Evolutionary conservation across 192 early-diverging fungal genomes (phyloP).

Genomic region (Coemansia umbellata): DNA sequence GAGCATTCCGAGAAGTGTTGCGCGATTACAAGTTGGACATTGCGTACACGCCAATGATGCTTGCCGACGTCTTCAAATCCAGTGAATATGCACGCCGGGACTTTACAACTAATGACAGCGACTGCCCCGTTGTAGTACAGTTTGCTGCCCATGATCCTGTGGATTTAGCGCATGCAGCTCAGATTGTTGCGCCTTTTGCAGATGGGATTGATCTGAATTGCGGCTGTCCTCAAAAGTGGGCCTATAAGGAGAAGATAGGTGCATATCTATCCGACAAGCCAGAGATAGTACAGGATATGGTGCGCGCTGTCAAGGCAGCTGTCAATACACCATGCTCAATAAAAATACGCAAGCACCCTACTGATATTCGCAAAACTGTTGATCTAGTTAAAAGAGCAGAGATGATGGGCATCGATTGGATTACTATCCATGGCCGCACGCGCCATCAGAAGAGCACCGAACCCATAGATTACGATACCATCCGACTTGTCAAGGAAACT

Average conservation of each 20-base stretch:
- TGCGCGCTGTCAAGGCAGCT: constrained; percentile 65
- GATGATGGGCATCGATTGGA: constrained; percentile 82
- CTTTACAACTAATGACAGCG: constrained; percentile 74
- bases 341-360: constrained; percentile 81
- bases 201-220: constrained; percentile 81
- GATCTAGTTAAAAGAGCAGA: constrained; percentile 84
- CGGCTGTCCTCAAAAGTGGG: constrained; percentile 97
- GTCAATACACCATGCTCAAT: constrained; percentile 72
- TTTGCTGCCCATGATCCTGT: constrained; percentile 81
- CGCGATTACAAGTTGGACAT: constrained; percentile 83
- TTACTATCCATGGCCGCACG: constrained; percentile 89
- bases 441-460: constrained; percentile 75
- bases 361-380: constrained; percentile 59
- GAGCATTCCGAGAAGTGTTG: constrained; percentile 86
- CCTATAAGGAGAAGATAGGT: constrained; percentile 84
- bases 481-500: constrained; percentile 77
- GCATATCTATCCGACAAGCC: constrained; percentile 82
- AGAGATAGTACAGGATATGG: constrained; percentile 90
- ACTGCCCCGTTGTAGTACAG: constrained; percentile 88
- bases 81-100: constrained; percentile 83
- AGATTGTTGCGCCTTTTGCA: constrained; percentile 73
- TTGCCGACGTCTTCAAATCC: constrained; percentile 85
- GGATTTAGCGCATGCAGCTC: constrained; percentile 82
- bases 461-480: constrained; percentile 74
- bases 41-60: constrained; percentile 94